Percentiles rank a stretch among this genome's conserved stretches.
These are phyloP conservation scores for Leishmania martiniquensis DNA, from an alignment of 208 protist genomes.

Conservation along the genomic window DNA sequence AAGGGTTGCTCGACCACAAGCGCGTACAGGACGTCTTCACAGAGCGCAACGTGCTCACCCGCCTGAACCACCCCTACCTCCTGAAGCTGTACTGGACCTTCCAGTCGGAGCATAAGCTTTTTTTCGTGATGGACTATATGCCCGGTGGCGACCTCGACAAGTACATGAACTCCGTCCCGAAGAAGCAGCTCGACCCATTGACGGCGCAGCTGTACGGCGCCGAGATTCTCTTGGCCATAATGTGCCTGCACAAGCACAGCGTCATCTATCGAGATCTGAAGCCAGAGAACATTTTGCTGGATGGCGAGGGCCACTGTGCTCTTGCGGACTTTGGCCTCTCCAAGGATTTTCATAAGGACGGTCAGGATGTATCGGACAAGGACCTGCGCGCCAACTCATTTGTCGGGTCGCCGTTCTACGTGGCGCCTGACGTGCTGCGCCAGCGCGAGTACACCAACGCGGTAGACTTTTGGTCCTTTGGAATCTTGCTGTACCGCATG, in stretches of 20 bases:
- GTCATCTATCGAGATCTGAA: constrained; percentile 96
- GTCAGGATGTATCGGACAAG: constrained; percentile 63
- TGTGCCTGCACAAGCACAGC: constrained; percentile 93
- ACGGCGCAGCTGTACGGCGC: constrained; percentile 94
- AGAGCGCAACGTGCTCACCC: constrained; percentile 93
- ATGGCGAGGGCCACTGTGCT: constrained; percentile 86
- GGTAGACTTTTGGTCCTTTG: constrained; percentile 98
- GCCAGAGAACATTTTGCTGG: constrained; percentile 93
- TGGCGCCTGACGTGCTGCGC: constrained; percentile 95
- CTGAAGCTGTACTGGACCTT: constrained; percentile 96
- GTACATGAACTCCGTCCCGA: constrained; percentile 90
- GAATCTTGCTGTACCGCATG: constrained; percentile 98
- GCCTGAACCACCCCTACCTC: constrained; percentile 94
- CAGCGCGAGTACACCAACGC: constrained; percentile 95
- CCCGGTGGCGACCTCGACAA: constrained; percentile 94
- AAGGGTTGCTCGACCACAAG: constrained; percentile 90
- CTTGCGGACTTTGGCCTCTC: constrained; percentile 94
- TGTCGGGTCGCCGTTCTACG: constrained; percentile 94
- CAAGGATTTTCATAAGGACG: constrained; percentile 91
- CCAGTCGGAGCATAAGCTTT: constrained; percentile 96
- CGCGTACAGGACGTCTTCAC: constrained; percentile 93
- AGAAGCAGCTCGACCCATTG: constrained; percentile 86
- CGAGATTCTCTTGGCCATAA: constrained; percentile 93
- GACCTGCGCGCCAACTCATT: constrained; percentile 92
- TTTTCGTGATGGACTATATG: constrained; percentile 96